phyloP scores from a whole-genome alignment of 148 eudicot species.

The Amaranthus cruentus region DNA sequence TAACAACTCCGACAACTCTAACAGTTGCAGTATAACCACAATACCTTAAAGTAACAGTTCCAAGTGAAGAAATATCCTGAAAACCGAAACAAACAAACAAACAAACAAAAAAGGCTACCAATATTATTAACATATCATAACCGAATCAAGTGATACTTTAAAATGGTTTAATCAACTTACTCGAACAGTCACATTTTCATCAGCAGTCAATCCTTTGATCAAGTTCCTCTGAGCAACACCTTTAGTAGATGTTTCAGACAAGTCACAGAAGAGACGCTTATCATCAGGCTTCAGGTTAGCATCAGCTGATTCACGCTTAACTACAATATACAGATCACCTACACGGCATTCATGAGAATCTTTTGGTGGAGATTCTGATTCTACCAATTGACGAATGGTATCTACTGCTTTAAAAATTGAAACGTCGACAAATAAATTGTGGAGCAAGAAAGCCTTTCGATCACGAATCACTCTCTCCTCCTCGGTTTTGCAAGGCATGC shows the following conservation, averaged over 20 bases:
- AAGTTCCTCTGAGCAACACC: conserved; percentile 56
- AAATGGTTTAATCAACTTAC: conserved; percentile 39
- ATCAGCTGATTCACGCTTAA: conserved; percentile 61
- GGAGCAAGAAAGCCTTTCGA: conserved; percentile 96
- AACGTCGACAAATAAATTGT: conserved; percentile 77
- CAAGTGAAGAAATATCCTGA: conserved; percentile 79
- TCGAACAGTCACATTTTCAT: conserved; percentile 86
- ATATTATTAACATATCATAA: conserved; percentile 12
- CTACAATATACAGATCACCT: conserved; percentile 74
- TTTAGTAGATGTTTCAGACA: conserved; percentile 32
- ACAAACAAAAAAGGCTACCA: not conserved
- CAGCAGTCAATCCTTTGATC: conserved; percentile 91
- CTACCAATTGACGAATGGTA: conserved; percentile 48
- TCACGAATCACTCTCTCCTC: conserved; percentile 93
- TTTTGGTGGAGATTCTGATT: conserved; percentile 20
- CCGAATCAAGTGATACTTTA: not conserved
- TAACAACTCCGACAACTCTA: conserved; percentile 65
- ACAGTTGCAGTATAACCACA: conserved; percentile 83
- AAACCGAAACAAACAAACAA: conserved; percentile 6
- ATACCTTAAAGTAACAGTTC: conserved; percentile 62
- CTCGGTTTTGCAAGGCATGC: conserved; percentile 87
- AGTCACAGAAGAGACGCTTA: conserved; percentile 37
- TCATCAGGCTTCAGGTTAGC: conserved; percentile 53
- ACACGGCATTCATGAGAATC: conserved; percentile 52
- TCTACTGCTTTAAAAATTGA: conserved; percentile 77